Base-by-base conservation (phyloP, 176 grass and related monocot genomes). In the Paspalum vaginatum region DNA sequence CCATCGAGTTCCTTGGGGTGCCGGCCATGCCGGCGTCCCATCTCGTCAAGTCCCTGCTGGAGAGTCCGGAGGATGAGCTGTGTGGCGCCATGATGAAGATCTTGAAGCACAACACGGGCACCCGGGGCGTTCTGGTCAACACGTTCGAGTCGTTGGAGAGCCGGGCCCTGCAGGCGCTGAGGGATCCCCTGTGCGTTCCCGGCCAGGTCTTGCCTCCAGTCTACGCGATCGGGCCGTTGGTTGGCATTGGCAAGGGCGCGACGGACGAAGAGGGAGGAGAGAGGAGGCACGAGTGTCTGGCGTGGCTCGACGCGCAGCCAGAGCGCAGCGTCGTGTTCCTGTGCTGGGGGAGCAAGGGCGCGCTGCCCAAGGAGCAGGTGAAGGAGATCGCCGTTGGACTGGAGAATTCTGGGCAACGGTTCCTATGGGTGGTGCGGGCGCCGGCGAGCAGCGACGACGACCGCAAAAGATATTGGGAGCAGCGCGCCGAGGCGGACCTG, bases 321-420 rank as follows among this genome's bases (percentile, higher is more conserved):
- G 55, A 80, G 12, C 21, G 62, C 55, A 86, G 66, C 68, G 84
- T 86, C 0, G 76, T 86, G 51, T 86, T 80, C 68, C 66, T 86
- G 46, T 80, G 84, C 22, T 86, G 80, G 55, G 84, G 84, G 0
- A 80, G 84, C 66, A 80, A n/a, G 68, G 70, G 78, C 21, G 26
- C 67, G 67, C 67, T 46, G 44, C 11, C 67, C 11, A 44, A 11
- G 12, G 44, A 70, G 67, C 67, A 70, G 67, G 11, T 70, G 20
- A 7, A 7, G 22, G 68, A 70, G 68, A 70, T 70, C 68, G 45
- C 68, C 45, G 45, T 8, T 12, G 68, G 68, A 0, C 45, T 70
- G 6, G 68, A 70, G 1, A 26, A 9, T 1, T 70, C 45, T 3
- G 68, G 68, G 68, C 68, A 70, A 7, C 68, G 68, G 22, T 70